phyloP scores from a whole-genome alignment of 78 protist genomes.

The Salpingoeca rosetta region DNA sequence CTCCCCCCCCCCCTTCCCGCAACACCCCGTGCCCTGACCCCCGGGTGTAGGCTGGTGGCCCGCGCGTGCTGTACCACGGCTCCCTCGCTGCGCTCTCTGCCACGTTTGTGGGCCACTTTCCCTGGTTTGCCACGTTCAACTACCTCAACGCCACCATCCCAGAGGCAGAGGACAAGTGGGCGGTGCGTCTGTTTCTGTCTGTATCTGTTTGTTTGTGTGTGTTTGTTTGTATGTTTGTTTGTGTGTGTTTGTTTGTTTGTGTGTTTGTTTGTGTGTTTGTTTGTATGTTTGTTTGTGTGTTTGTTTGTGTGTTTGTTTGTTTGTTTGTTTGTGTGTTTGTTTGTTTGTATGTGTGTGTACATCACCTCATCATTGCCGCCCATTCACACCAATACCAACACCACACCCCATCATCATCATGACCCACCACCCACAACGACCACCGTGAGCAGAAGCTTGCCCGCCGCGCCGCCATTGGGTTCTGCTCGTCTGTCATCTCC shows the following conservation, averaged over 20 bases:
- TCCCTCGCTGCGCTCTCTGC: conserved; percentile 48
- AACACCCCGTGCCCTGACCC: too few relatives aligned
- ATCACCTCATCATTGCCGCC: neutral
- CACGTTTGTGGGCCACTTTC: conserved; percentile 55
- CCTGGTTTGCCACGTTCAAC: conserved; percentile 73
- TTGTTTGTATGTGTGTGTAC: neutral
- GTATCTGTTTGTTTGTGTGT: too few relatives aligned
- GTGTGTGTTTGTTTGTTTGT: too few relatives aligned
- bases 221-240: too few relatives aligned
- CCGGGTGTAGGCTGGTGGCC: conserved; percentile 29
- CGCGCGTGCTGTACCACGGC: conserved; percentile 45
- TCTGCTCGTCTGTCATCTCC: conserved; percentile 54
- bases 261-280: too few relatives aligned
- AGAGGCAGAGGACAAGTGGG: neutral
- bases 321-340: neutral
- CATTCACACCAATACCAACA: neutral
- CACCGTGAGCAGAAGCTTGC: neutral
- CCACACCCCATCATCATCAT: too few relatives aligned
- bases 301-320: too few relatives aligned
- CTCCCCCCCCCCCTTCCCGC: too few relatives aligned
- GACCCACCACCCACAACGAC: neutral
- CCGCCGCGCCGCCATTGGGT: conserved; percentile 63
- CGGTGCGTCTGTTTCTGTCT: neutral
- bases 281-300: too few relatives aligned
- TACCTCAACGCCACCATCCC: conserved; percentile 38